Percentiles rank a stretch among this genome's conserved stretches.
Conservation (phyloP, 1,284 basidiomycete genomes). For the Leccinum griseonigrum region DNA sequence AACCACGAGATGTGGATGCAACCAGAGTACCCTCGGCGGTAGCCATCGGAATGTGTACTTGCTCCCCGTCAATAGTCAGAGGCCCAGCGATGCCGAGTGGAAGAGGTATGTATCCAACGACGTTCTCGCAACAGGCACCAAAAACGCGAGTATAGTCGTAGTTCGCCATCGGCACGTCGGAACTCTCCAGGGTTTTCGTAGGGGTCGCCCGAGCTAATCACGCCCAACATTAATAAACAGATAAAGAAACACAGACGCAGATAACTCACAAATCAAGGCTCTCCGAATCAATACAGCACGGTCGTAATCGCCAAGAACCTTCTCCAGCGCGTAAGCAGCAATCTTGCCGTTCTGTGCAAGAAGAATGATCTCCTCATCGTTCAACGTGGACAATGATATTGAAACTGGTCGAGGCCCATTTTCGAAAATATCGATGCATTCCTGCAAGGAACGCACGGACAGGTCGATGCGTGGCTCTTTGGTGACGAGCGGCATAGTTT, state of each 20-base stretch:
- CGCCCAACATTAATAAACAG: constrained; percentile 4
- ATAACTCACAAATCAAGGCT: constrained; percentile 81
- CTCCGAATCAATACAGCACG: constrained; percentile 87
- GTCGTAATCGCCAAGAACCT: constrained; percentile 83
- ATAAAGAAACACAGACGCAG: background rate
- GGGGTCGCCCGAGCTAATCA: constrained; percentile 80
- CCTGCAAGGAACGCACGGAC: constrained; percentile 61
- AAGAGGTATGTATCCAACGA: constrained; percentile 95
- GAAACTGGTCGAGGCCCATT: constrained; percentile 77
- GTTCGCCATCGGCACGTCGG: constrained; percentile 78
- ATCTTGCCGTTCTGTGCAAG: constrained; percentile 93
- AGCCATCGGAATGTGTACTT: constrained; percentile 96
- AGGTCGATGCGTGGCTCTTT: constrained; percentile 24
- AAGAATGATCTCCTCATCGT: constrained; percentile 91
- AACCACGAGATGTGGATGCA: constrained; percentile 95
- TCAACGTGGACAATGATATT: constrained; percentile 61
- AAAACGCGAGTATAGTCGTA: constrained; percentile 96
- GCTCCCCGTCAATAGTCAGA: constrained; percentile 84
- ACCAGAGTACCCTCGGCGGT: constrained; percentile 99
- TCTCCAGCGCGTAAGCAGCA: constrained; percentile 92
- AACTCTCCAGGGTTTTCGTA: constrained; percentile 84
- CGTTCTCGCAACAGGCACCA: constrained; percentile 99
- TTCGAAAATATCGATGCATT: constrained; percentile 85
- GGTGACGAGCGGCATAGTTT: constrained; percentile 20
- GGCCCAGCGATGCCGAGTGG: constrained; percentile 98